Evolutionary conservation across 176 grass and related monocot species (phyloP), one percentile per base, ranked within the genome.

Genomic region (Thalia dealbata): DNA sequence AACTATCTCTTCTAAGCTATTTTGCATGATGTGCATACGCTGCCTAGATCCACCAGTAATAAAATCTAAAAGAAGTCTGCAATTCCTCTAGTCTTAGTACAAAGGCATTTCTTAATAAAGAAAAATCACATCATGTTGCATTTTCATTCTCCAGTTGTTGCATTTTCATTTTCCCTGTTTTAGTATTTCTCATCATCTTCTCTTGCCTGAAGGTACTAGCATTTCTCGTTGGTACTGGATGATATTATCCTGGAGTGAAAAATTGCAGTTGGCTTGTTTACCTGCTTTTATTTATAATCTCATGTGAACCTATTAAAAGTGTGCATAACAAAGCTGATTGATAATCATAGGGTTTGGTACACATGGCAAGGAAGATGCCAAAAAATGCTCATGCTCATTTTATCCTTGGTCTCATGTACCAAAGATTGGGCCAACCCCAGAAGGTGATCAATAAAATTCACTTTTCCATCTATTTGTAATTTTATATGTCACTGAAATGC

Each of bases 331-430:
- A 46, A 61, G 73, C 64, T 73, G 70, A 77, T 8, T 41, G 28
- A 81, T 58, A 69, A 72, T 71, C 73, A 3, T 74, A 99, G 95
- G 95, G 90, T 60, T 92, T 99, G 64, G 85, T 93, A 75, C 85
- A 99, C 77, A 87, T 97, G 60, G 87, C 83, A 14, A 85, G 87
- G 41, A 97, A 93, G 80, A 89, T 88, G 88, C 87, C 79, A 26
- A 97, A 97, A 64, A 97, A 97, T 86, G 95, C 90, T 27, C 95
- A 97, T 73, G 87, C 87, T 0, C 95, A 99, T 81, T 99, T 91
- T 83, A 88, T 99, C 73, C 81, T 99, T 69, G 95, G 95, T 52
- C 81, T 99, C 45, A 99, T 93, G 90, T 99, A 99, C 81, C 95
- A 99, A 82, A 91, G 95, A 74, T 83, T 99, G 84, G 90, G 95